phyloP scores from a whole-genome alignment of 345 rosid species.

The Eucalyptus erythrocorys region DNA sequence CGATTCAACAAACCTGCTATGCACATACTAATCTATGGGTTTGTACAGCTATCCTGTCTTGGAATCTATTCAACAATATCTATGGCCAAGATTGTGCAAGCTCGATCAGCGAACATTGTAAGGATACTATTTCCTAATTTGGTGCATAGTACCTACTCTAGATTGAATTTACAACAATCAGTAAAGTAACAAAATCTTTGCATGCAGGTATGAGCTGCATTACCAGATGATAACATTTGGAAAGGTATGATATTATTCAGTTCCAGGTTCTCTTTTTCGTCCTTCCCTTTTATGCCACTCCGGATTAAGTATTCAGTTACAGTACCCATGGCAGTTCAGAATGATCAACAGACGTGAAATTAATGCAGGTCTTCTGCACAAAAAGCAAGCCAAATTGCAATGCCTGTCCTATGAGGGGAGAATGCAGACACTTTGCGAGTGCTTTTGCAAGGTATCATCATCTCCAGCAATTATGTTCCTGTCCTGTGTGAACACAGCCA shows the following conservation, averaged over 20 bases:
- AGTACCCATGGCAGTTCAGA: neutral
- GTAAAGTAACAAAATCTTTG: neutral
- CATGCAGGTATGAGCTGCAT: conserved; percentile 83
- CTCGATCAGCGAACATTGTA: conserved; percentile 92
- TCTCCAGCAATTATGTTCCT: neutral
- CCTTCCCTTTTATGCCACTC: neutral
- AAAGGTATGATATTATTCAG: conserved; percentile 36
- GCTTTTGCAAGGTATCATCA: conserved; percentile 85
- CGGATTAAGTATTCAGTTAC: neutral
- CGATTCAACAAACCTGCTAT: neutral
- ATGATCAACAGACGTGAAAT: neutral
- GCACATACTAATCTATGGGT: neutral
- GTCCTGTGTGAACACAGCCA: neutral
- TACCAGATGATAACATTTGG: conserved; percentile 99
- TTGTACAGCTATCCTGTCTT: conserved; percentile 71
- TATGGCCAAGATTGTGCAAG: conserved; percentile 97
- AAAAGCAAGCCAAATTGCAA: conserved; percentile 94
- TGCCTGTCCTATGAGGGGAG: conserved; percentile 98
- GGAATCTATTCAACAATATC: conserved; percentile 89
- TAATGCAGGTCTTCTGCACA: conserved; percentile 89
- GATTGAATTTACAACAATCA: neutral
- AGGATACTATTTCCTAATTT: neutral
- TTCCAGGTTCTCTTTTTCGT: neutral
- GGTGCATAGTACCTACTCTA: neutral
- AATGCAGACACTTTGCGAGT: conserved; percentile 97